Base-by-base conservation (phyloP, 495 filamentous ascomycete species). In the Penicillium steckii region DNA sequence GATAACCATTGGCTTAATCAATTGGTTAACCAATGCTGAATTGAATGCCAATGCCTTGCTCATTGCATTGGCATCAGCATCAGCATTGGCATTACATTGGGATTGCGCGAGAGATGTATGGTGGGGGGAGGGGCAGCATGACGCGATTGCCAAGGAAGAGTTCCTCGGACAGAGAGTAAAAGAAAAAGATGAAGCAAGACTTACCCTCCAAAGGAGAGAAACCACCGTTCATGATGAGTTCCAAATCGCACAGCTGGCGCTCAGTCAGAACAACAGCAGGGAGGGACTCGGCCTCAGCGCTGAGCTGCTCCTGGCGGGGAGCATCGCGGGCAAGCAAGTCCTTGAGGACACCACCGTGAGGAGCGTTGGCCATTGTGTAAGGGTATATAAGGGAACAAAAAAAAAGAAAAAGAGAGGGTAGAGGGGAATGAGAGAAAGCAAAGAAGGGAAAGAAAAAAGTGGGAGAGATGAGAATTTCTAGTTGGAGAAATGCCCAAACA, bases 331-430 rank as follows among this genome's bases (percentile, higher is more conserved):
- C 93, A 51, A 97, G 70, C 62, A 98, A 83, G 79, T 98, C 94
- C 84, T 97, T 97, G 58, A 98, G 86, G 75, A 93, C 79, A 69
- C 95, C 94, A 75, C 94, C 94, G 75, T 98, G 94, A 48, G 94
- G 94, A 70, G 87, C 67, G 77, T 96, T 88, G 60, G 85, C 85
- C 84, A 87, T 87, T 60, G 52, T 73, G 55, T 22, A 47, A 33
- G 24, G 25, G 10, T 40, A 41, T 18, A 47, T 47, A 55, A 47
- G 47, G 51, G 25, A 44, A 43, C 44, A 27, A 45, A 22, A 46
- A 47, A 19, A 48, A 48, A 48, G 18, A 35, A 44, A 15, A 30
- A n/a, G n/a, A 37, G 33, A 17, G 33, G 33, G 33, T 7, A 37
- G 3, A 18, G 46, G 52, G 44, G 35, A 19, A 32, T 38, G 46